phyloP scores from a whole-genome alignment of 192 early-diverging fungal genomes.

The Rhizophagus sp. region DNA sequence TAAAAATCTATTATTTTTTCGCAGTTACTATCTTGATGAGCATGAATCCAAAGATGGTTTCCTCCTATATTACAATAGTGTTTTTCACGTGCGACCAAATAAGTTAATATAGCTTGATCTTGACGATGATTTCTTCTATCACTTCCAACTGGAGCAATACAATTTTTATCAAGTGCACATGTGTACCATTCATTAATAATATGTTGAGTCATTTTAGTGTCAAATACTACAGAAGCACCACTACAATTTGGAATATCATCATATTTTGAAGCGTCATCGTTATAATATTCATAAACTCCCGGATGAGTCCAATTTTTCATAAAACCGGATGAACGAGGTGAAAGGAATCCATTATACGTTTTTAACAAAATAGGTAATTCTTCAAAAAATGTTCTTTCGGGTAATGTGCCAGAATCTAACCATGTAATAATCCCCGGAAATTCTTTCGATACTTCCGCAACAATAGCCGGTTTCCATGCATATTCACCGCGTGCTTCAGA shows the following conservation, averaged over 20 bases:
- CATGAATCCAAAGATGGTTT: conserved; percentile 25
- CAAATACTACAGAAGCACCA: conserved; percentile 48
- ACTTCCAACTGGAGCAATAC: conserved; percentile 54
- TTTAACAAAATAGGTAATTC: conserved; percentile 42
- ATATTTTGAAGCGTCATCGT: conserved; percentile 34
- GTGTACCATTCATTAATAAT: conserved; percentile 48
- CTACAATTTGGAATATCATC: conserved; percentile 43
- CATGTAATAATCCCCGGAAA: conserved; percentile 46
- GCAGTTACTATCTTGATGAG: conserved; percentile 38
- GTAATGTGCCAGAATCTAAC: conserved; percentile 48
- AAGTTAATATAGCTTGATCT: conserved; percentile 48
- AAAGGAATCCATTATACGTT: conserved; percentile 46
- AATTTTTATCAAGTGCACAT: conserved; percentile 45
- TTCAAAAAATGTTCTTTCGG: conserved; percentile 28
- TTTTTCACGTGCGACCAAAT: conserved; percentile 43
- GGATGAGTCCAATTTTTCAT: conserved; percentile 48
- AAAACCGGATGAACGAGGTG: conserved; percentile 37
- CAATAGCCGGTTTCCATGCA: conserved; percentile 55
- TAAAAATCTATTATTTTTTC: conserved; percentile 26
- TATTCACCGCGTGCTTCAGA: conserved; percentile 49
- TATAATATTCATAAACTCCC: conserved; percentile 45
- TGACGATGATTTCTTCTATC: conserved; percentile 51
- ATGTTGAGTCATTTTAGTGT: conserved; percentile 38
- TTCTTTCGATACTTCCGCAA: conserved; percentile 36
- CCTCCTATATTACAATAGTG: conserved; percentile 34